Conservation (phyloP, 2,329 filamentous ascomycete genomes). For the Fusarium papillatum region DNA sequence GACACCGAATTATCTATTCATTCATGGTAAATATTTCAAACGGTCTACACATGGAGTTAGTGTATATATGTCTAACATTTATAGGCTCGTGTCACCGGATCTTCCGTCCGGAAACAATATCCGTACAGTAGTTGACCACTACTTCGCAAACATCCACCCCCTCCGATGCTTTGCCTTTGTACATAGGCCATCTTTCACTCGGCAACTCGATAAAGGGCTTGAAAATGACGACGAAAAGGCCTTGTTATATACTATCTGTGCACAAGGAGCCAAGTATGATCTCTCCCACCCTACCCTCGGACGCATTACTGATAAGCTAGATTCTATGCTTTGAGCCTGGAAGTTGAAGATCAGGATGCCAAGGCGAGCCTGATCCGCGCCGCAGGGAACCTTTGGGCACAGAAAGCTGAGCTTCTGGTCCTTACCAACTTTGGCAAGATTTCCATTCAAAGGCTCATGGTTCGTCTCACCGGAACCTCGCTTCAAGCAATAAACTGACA, state of each 20-base stretch:
- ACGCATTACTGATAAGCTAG: constrained; percentile 38
- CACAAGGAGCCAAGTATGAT: constrained; percentile 54
- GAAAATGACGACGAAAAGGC: constrained; percentile 52
- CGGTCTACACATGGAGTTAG: background rate
- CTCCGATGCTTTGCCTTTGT: constrained; percentile 57
- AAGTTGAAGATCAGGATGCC: constrained; percentile 47
- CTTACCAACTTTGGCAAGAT: constrained; percentile 55
- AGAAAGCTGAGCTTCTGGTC: constrained; percentile 52
- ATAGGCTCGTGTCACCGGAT: constrained; percentile 50
- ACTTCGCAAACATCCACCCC: constrained; percentile 56
- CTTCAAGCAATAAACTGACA: background rate
- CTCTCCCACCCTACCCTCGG: background rate
- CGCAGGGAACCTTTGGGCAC: constrained; percentile 55
- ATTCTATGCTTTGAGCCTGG: constrained; percentile 49
- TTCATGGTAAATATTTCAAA: constrained; percentile 33
- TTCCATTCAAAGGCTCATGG: constrained; percentile 55
- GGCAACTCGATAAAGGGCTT: constrained; percentile 53
- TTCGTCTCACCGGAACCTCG: constrained; percentile 25
- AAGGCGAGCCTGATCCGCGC: constrained; percentile 47
- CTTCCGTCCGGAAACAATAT: constrained; percentile 51
- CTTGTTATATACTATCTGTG: constrained; percentile 53
- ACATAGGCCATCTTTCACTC: constrained; percentile 55
- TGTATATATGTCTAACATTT: constrained; percentile 7
- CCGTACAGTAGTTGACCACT: constrained; percentile 53
- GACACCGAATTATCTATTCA: constrained; percentile 45